Conservation (phyloP, 176 grass and related monocot genomes). For the Carex littledalei region DNA sequence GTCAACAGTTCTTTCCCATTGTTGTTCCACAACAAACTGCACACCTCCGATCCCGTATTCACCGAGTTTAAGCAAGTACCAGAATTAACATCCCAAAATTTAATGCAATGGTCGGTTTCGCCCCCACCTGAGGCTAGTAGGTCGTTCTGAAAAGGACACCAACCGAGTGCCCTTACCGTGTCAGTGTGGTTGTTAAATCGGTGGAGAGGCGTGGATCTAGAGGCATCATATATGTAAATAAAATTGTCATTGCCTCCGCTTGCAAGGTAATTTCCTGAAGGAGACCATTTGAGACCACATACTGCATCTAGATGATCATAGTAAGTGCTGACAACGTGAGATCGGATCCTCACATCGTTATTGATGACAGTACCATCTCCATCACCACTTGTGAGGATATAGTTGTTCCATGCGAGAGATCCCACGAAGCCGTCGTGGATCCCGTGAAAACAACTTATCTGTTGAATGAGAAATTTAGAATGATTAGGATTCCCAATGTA, state of each 20-base stretch:
- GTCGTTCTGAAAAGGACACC: slow-evolving; percentile 54
- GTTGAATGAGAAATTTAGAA: background rate
- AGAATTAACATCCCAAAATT: slow-evolving; percentile 42
- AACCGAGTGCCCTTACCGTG: slow-evolving; percentile 49
- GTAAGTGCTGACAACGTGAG: slow-evolving; percentile 28
- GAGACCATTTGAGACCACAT: slow-evolving; percentile 53
- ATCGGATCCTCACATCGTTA: slow-evolving; percentile 42
- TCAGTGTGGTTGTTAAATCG: slow-evolving; percentile 30
- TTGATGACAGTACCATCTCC: slow-evolving; percentile 39
- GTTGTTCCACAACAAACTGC: slow-evolving; percentile 41
- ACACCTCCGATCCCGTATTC: slow-evolving; percentile 47
- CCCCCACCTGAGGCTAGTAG: slow-evolving; percentile 56
- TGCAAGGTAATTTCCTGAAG: slow-evolving; percentile 35
- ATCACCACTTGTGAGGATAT: slow-evolving; percentile 41
- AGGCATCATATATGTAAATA: slow-evolving; percentile 48
- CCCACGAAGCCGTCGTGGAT: slow-evolving; percentile 34
- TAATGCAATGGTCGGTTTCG: slow-evolving; percentile 31
- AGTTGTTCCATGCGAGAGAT: slow-evolving; percentile 51
- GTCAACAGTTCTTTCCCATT: slow-evolving; percentile 36
- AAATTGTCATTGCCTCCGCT: slow-evolving; percentile 47
- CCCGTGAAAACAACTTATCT: slow-evolving; percentile 44
- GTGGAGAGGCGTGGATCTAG: slow-evolving; percentile 33
- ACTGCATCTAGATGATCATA: slow-evolving; percentile 26
- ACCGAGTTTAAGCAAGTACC: slow-evolving; percentile 37
- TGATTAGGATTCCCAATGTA: background rate